Conservation (phyloP, 1,284 basidiomycete species). For the Exobasidium cylindrosporum region DNA sequence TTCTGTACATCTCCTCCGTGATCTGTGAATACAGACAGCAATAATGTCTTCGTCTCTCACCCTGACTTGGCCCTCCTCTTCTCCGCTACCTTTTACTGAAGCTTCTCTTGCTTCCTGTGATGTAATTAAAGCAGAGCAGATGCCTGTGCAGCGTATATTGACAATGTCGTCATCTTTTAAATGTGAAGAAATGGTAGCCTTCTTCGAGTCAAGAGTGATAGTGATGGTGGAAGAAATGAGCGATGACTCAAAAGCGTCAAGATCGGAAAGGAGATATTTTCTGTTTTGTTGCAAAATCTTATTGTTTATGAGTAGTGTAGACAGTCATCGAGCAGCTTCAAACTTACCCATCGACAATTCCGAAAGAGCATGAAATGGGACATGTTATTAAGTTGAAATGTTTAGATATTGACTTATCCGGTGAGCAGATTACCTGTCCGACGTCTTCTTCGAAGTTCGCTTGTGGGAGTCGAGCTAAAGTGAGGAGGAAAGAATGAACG, state of each 20-base stretch:
- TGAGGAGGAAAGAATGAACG: slow-evolving; percentile 4
- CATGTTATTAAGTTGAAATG: slow-evolving; percentile 61
- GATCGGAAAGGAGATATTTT: slow-evolving; percentile 72
- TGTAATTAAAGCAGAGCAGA: background rate
- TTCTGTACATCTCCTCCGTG: slow-evolving; percentile 5
- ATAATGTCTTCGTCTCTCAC: slow-evolving; percentile 8
- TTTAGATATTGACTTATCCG: slow-evolving; percentile 57
- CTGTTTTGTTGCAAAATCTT: background rate
- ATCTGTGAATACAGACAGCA: background rate
- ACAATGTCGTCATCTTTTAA: slow-evolving; percentile 4
- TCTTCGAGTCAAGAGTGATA: slow-evolving; percentile 17
- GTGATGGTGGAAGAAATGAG: slow-evolving; percentile 59
- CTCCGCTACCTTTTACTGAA: background rate
- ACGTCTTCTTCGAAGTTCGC: slow-evolving; percentile 71
- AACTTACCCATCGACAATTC: slow-evolving; percentile 66
- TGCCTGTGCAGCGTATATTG: background rate
- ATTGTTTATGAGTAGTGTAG: background rate
- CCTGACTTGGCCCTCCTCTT: background rate
- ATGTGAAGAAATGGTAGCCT: background rate
- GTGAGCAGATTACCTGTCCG: slow-evolving; percentile 67
- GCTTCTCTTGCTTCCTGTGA: slow-evolving; percentile 2
- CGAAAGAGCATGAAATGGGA: slow-evolving; percentile 71
- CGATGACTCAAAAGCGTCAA: slow-evolving; percentile 84
- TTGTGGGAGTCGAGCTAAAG: slow-evolving; percentile 61
- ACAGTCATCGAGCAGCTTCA: background rate